Evolutionary conservation across 2,329 filamentous ascomycete species (phyloP).

Genomic region (Colletotrichum eleusines): DNA sequence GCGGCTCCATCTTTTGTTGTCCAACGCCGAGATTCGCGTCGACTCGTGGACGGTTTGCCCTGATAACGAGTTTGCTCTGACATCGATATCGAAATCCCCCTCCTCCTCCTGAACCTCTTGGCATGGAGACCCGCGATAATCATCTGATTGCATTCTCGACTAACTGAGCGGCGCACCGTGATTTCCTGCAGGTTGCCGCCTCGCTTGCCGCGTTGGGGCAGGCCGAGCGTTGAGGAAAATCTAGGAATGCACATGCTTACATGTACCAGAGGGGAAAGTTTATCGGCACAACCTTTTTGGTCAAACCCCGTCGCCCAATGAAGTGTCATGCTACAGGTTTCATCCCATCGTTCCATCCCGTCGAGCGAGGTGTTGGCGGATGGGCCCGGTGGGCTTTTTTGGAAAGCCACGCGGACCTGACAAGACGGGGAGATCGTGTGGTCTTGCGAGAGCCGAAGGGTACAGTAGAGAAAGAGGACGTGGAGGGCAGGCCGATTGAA

Average conservation of each 20-base stretch:
- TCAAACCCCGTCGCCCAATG: neutral
- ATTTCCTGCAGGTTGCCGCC: neutral
- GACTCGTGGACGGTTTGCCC: neutral
- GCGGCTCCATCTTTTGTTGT: neutral
- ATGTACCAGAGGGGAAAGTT: neutral
- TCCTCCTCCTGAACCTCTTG: neutral
- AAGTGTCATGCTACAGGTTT: neutral
- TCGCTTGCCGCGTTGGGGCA: neutral
- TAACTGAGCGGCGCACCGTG: neutral
- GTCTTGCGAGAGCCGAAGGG: neutral
- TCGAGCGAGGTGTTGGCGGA: neutral
- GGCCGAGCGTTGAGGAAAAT: neutral
- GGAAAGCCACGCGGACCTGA: neutral
- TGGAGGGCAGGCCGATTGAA: neutral
- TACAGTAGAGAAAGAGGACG: neutral
- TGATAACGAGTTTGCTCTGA: slow-evolving; percentile 6
- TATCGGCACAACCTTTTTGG: neutral
- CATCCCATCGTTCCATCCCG: neutral
- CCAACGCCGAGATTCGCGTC: neutral
- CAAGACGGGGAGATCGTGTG: neutral
- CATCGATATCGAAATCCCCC: neutral
- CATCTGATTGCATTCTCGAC: too few relatives aligned
- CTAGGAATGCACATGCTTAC: too few relatives aligned
- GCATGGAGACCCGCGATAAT: neutral
- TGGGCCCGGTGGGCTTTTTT: neutral